Evolutionary conservation across 1,284 basidiomycete genomes (phyloP).

Genomic region (Caloboletus inedulis): DNA sequence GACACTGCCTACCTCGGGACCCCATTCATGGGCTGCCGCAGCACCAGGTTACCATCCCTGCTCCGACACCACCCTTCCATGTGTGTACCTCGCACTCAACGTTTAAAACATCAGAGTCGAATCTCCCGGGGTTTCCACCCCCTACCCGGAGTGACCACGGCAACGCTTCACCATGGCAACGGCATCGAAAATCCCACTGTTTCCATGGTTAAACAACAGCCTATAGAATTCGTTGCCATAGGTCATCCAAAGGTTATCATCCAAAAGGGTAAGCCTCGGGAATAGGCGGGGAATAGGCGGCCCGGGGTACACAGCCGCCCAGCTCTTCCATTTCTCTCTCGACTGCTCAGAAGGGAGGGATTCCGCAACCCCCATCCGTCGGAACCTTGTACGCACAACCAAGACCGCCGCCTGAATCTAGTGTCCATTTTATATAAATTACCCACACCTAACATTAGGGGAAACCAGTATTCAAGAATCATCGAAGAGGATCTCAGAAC

Average conservation of each 20-base stretch:
- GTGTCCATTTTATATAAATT: too few relatives aligned
- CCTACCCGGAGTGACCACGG: neutral
- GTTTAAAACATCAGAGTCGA: neutral
- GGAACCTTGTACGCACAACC: too few relatives aligned
- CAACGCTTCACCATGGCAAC: slow-evolving; percentile 1
- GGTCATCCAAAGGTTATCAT: too few relatives aligned
- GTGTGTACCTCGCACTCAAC: neutral
- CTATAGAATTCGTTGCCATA: neutral
- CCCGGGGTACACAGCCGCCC: too few relatives aligned
- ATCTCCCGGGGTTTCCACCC: neutral
- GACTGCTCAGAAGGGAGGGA: neutral
- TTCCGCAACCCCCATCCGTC: neutral
- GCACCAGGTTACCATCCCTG: neutral
- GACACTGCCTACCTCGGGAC: neutral
- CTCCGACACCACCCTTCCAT: neutral
- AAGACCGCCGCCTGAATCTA: neutral
- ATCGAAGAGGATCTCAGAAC: too few relatives aligned
- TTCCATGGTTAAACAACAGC: slow-evolving; percentile 8
- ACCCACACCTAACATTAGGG: too few relatives aligned
- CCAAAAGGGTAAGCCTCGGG: neutral
- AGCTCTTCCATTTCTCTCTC: neutral
- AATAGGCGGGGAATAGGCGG: too few relatives aligned
- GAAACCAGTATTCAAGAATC: too few relatives aligned
- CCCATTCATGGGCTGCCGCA: too few relatives aligned
- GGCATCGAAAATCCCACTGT: slow-evolving; percentile 7